A percentile compares a stretch with the other conserved stretches of the same genome.
phyloP scores from a whole-genome alignment of 176 grass and related monocot genomes.

The Thalia dealbata region DNA sequence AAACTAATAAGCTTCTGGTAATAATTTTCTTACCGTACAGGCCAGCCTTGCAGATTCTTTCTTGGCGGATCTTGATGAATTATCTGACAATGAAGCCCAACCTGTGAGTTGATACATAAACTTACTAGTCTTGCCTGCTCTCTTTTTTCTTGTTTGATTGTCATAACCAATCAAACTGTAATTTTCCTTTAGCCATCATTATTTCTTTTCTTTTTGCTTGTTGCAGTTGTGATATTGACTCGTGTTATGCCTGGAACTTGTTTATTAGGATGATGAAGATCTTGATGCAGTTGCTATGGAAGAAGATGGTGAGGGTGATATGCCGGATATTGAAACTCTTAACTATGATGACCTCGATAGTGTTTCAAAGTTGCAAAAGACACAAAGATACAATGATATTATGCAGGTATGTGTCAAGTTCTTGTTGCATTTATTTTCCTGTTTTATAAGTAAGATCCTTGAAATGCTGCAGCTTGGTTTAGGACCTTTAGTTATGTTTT shows the following conservation, averaged over 20 bases:
- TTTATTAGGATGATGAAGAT: conserved; percentile 46
- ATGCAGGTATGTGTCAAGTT: conserved; percentile 43
- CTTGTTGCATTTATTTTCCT: neutral
- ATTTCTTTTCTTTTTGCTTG: neutral
- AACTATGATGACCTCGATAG: conserved; percentile 84
- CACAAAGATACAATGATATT: conserved; percentile 59
- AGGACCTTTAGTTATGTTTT: neutral
- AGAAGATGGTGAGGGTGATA: conserved; percentile 46
- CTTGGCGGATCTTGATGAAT: conserved; percentile 81
- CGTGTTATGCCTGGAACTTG: conserved; percentile 3
- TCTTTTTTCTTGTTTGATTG: neutral
- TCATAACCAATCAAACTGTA: neutral
- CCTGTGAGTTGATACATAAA: conserved; percentile 52
- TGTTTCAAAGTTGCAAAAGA: conserved; percentile 77
- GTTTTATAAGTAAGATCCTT: too few species aligned
- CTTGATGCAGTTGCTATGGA: conserved; percentile 38
- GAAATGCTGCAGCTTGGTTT: too few species aligned
- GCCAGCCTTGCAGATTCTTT: conserved; percentile 93
- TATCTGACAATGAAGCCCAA: conserved; percentile 69
- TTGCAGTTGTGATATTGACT: neutral
- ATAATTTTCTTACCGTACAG: conserved; percentile 12
- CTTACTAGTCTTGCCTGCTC: neutral
- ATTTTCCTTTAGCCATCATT: neutral
- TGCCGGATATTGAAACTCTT: conserved; percentile 61
- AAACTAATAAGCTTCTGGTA: neutral